Evolutionary conservation across 2,329 filamentous ascomycete genomes (phyloP).

Genomic region (Pseudohalonectria lignicola): DNA sequence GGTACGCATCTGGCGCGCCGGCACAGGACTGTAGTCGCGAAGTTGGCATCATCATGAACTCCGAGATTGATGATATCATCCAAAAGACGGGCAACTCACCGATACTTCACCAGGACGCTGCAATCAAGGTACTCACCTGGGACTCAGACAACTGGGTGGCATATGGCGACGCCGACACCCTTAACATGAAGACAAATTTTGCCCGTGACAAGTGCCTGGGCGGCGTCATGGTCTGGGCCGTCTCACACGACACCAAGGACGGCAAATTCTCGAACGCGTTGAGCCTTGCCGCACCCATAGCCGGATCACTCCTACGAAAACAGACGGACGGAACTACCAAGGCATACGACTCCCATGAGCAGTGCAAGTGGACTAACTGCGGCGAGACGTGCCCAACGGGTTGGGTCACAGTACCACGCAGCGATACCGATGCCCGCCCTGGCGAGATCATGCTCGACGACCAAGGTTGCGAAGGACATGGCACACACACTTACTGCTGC

Average conservation of each 20-base stretch:
- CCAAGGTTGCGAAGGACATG: neutral
- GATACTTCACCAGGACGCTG: conserved; percentile 11
- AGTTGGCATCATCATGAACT: conserved; percentile 11
- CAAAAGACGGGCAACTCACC: conserved; percentile 1
- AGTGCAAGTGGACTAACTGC: conserved; percentile 1
- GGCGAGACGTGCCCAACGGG: neutral
- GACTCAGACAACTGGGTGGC: conserved; percentile 18
- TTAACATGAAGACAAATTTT: conserved; percentile 15
- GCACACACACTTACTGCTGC: neutral
- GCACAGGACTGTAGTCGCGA: conserved; percentile 10
- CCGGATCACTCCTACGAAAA: neutral
- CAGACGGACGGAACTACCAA: neutral
- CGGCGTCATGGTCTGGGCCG: conserved; percentile 12
- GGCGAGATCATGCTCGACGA: neutral
- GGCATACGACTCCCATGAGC: neutral
- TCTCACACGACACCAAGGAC: conserved; percentile 2
- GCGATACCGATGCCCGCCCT: neutral
- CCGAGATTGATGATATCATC: conserved; percentile 14
- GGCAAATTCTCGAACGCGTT: neutral
- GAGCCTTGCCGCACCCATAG: neutral
- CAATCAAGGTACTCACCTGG: conserved; percentile 16
- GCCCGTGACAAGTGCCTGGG: conserved; percentile 7
- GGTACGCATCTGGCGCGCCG: conserved; percentile 10
- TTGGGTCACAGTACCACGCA: neutral
- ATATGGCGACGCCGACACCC: conserved; percentile 18